Evolutionary conservation across 306 rosid genomes (phyloP), one percentile per base, ranked within the genome.

Genomic region (Corylus heterophylla): DNA sequence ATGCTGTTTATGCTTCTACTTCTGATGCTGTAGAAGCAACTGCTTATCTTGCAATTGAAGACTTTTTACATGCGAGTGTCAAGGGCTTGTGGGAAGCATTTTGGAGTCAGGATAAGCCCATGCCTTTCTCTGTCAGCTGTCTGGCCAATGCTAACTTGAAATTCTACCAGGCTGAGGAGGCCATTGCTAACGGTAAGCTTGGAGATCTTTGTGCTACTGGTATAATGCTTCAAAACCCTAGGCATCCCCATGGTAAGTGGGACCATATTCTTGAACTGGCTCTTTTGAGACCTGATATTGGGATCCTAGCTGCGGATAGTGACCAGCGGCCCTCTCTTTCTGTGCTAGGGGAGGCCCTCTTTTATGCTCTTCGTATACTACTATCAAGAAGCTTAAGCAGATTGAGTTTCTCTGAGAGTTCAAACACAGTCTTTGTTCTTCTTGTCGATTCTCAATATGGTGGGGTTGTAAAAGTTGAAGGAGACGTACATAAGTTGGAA

Each of bases 51-150:
- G 99, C 98, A 2, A 77, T 86, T 73, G 99, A 95, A 85, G 99
- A 95, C 84, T 95, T 95, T 83, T 91, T 95, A 59, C 98, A 95
- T 86, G 98, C 99, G 10, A 78, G 98, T 85, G 82, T 89, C 67
- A 95, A 91, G 82, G 97, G 98, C 56, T 88, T 95, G 85, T 95
- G 99, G 98, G 98, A 93, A 86, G 93, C 96, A 48, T 95, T 95
- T 85, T 95, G 99, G 99, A 88, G 90, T 83, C 96, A 85, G 75
- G 98, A 93, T 75, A 93, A 88, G 79, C 93, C 94, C 75, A 83
- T 95, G 91, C 99, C 99, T 80, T 95, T 95, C 82, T 87, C 94
- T 68, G 99, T 89, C 69, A 89, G 92, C 76, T 91, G 96, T 86
- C 79, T 93, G 59, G 88, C 87, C 85, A 85, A 87, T 79, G 68